Percentiles rank a stretch among this genome's conserved stretches.
Evolutionary conservation across 768 basidiomycete genomes (phyloP).

Genomic region (Auricularia sp.): DNA sequence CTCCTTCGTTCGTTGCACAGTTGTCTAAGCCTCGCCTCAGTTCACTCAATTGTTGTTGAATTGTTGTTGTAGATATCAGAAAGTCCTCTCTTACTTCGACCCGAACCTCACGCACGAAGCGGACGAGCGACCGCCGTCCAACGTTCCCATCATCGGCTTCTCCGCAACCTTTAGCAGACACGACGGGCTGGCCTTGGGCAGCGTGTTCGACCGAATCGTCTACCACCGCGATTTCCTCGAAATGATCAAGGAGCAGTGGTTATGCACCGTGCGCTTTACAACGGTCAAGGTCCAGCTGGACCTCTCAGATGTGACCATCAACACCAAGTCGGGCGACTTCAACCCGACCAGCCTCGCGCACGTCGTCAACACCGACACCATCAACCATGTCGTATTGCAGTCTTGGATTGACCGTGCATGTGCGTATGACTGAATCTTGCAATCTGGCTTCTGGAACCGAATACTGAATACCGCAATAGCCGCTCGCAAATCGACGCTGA

Average conservation of each 20-base stretch:
- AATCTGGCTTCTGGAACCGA: neutral
- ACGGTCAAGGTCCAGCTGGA: constrained; percentile 67
- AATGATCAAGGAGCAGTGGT: constrained; percentile 73
- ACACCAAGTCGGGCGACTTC: constrained; percentile 68
- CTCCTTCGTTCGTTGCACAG: constrained; percentile 63
- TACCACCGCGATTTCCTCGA: constrained; percentile 85
- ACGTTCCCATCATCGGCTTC: constrained; percentile 81
- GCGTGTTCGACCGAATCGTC: constrained; percentile 83
- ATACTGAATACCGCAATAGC: constrained; percentile 20
- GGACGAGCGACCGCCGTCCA: neutral
- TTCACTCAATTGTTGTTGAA: neutral
- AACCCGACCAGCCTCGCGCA: constrained; percentile 65
- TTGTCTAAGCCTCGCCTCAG: neutral
- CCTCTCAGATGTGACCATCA: constrained; percentile 56
- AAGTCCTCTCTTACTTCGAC: constrained; percentile 77
- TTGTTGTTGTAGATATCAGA: constrained; percentile 51
- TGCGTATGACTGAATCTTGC: constrained; percentile 24
- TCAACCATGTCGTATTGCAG: constrained; percentile 70
- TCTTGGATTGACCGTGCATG: constrained; percentile 82
- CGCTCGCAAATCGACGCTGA: constrained; percentile 71
- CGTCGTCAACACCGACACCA: constrained; percentile 66
- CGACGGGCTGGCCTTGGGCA: constrained; percentile 80
- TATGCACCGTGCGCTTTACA: constrained; percentile 80
- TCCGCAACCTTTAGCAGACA: constrained; percentile 91
- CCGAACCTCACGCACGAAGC: constrained; percentile 32